Conservation (phyloP, 2,329 filamentous ascomycete genomes). For the Colletotrichum costaricense region DNA sequence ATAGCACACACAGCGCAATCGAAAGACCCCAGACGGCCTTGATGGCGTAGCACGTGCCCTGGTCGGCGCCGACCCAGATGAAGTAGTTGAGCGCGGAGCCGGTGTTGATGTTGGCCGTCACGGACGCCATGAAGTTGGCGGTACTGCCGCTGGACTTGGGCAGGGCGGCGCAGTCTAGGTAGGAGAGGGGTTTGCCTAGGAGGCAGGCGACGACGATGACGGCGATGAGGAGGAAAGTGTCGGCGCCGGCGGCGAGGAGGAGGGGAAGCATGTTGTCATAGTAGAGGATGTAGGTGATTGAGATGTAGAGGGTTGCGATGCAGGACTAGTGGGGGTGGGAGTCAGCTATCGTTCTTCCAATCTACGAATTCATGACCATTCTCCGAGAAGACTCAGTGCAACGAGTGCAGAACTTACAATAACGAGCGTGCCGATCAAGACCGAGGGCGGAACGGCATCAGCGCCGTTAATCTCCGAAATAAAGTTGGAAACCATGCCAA, state of each 20-base stretch:
- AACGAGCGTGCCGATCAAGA: slow-evolving; percentile 81
- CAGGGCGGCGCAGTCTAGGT: slow-evolving; percentile 75
- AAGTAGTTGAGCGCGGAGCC: slow-evolving; percentile 52
- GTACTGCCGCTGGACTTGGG: slow-evolving; percentile 51
- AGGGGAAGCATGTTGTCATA: slow-evolving; percentile 81
- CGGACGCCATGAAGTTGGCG: slow-evolving; percentile 57
- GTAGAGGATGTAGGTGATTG: slow-evolving; percentile 85
- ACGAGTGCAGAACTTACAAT: slow-evolving; percentile 70
- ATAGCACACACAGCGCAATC: slow-evolving; percentile 81
- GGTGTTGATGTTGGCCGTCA: slow-evolving; percentile 53
- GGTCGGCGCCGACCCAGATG: slow-evolving; percentile 62
- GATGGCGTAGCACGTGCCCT: slow-evolving; percentile 81
- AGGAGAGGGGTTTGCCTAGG: slow-evolving; percentile 83
- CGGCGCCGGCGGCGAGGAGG: slow-evolving; percentile 73
- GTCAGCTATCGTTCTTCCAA: slow-evolving; percentile 5
- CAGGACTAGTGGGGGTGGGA: slow-evolving; percentile 67
- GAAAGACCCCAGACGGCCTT: slow-evolving; percentile 89
- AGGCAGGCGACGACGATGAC: slow-evolving; percentile 82
- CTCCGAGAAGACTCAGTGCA: fast-evolving
- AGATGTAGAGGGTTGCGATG: slow-evolving; percentile 82
- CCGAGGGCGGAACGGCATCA: slow-evolving; percentile 73
- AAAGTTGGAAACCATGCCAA: slow-evolving; percentile 86
- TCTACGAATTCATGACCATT: neutral
- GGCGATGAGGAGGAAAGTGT: slow-evolving; percentile 78
- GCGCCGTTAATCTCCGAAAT: slow-evolving; percentile 78